phyloP scores from a whole-genome alignment of 371 early-diverging fungal species.

The Circinella umbellata region DNA sequence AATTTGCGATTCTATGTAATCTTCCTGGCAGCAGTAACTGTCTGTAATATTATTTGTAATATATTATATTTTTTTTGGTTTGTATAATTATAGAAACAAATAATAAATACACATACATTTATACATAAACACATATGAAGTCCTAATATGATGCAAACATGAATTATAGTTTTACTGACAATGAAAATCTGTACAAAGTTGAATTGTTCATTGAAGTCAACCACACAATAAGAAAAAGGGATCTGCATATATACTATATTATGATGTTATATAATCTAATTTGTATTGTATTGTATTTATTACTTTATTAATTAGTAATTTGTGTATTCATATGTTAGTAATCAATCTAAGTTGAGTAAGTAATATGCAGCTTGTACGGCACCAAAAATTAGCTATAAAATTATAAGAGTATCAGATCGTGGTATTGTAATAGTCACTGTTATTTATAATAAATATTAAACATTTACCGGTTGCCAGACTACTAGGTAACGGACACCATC shows the following conservation, averaged over 20 bases:
- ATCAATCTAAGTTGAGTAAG: constrained; percentile 41
- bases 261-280: background rate
- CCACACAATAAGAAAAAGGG: no score
- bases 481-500: constrained; percentile 84
- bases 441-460: no score
- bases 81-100: background rate
- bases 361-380: constrained; percentile 52
- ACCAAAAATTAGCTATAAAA: constrained; percentile 48
- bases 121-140: background rate
- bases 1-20: constrained; percentile 58
- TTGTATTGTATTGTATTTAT: background rate
- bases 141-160: no score
- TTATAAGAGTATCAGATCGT: background rate
- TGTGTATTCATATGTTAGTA: background rate
- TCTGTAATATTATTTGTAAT: constrained; percentile 2
- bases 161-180: no score
- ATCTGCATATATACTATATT: no score
- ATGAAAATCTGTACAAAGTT: no score
- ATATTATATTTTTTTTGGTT: background rate
- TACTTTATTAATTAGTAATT: background rate
- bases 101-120: background rate
- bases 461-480: constrained; percentile 81
- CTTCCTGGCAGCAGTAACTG: constrained; percentile 6
- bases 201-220: no score
- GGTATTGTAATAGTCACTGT: no score